A percentile compares a stretch with the other conserved stretches of the same genome.
phyloP scores from a whole-genome alignment of 768 basidiomycete species.

The Infundibulicybe gibba region DNA sequence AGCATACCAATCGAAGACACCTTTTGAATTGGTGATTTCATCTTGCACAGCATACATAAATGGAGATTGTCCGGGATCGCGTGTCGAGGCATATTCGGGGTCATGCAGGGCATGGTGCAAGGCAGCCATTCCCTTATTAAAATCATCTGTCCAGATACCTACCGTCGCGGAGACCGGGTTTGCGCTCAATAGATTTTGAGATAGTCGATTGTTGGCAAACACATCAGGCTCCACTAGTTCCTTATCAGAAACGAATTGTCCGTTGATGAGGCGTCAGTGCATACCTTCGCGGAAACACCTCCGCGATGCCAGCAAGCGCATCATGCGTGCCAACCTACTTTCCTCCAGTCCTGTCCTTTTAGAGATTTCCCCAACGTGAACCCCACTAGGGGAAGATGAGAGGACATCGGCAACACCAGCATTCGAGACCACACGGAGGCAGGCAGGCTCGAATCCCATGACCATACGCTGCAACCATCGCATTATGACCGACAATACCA shows the following conservation, averaged over 20 bases:
- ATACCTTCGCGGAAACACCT: slow-evolving; percentile 33
- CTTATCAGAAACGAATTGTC: too few species aligned
- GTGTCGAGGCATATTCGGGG: slow-evolving; percentile 10
- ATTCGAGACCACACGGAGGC: too few species aligned
- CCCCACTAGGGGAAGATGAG: slow-evolving; percentile 14
- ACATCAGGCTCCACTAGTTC: slow-evolving; percentile 27
- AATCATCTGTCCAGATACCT: slow-evolving; percentile 10
- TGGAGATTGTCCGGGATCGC: slow-evolving; percentile 10
- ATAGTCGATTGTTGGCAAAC: slow-evolving; percentile 39
- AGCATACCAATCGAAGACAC: not conserved
- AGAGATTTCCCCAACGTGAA: slow-evolving; percentile 14
- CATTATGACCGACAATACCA: too few species aligned
- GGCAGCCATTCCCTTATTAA: slow-evolving; percentile 1
- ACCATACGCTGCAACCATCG: too few species aligned
- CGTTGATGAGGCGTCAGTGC: too few species aligned
- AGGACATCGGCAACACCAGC: too few species aligned
- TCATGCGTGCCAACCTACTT: slow-evolving; percentile 24
- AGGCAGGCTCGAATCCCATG: too few species aligned
- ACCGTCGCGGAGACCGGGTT: slow-evolving; percentile 20
- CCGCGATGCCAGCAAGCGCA: slow-evolving; percentile 26
- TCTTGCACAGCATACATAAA: slow-evolving; percentile 10
- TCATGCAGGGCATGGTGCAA: slow-evolving; percentile 10
- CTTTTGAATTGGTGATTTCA: not conserved
- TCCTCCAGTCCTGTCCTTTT: slow-evolving; percentile 12
- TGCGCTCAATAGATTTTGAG: slow-evolving; percentile 22